phyloP scores from a whole-genome alignment of 2,329 filamentous ascomycete genomes.

The Dryadomyces quercivorus region DNA sequence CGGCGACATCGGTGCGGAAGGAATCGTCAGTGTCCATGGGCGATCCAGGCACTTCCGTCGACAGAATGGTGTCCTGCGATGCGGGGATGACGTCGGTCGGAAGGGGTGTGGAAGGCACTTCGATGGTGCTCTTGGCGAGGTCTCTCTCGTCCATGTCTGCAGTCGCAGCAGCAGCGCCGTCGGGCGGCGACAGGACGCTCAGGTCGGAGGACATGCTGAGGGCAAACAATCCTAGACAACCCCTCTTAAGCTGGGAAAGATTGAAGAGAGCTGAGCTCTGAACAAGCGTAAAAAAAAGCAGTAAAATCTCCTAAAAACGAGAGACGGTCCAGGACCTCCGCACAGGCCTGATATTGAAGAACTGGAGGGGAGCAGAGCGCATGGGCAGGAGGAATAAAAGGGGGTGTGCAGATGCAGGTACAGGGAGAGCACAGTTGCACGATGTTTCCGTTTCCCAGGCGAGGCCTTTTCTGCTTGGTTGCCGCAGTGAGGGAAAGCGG shows the following conservation, averaged over 20 bases:
- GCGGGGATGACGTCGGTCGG: constrained; percentile 18
- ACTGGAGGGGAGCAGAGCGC: neutral
- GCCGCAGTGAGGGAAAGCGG: constrained; percentile 2
- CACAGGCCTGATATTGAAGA: neutral
- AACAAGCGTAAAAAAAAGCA: too few species aligned
- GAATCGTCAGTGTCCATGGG: constrained; percentile 35
- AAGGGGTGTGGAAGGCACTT: constrained; percentile 23
- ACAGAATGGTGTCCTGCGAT: constrained; percentile 43
- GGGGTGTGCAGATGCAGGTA: neutral
- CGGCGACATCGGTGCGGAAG: constrained; percentile 30
- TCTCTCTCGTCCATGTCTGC: constrained; percentile 3
- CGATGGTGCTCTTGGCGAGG: constrained; percentile 12
- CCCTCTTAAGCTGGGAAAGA: neutral
- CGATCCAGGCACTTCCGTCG: constrained; percentile 42
- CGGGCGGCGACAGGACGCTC: constrained; percentile 14
- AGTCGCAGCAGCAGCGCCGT: constrained; percentile 11
- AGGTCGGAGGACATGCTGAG: neutral
- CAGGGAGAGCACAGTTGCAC: neutral
- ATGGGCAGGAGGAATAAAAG: neutral
- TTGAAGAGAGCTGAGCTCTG: too few species aligned
- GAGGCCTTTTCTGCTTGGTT: neutral
- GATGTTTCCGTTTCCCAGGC: neutral
- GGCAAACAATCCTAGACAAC: too few species aligned
- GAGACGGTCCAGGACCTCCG: neutral
- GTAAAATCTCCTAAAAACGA: neutral